Base-by-base conservation (phyloP, 805 yeast species). In the Ogataea angusta region DNA sequence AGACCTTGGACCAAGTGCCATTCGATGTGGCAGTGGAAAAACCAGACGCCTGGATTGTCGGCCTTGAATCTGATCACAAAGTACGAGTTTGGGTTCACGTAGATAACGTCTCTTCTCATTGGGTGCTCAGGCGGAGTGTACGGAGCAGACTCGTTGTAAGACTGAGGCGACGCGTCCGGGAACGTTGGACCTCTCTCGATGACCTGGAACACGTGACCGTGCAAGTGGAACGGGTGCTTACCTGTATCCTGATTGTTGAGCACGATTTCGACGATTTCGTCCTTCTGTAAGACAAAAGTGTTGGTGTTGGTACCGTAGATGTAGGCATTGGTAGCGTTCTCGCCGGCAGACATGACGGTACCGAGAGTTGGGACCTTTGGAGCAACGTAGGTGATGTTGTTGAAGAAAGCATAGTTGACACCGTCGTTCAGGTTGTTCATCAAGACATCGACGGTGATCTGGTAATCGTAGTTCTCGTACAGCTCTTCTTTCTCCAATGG, bases 1-100 rank as follows among this genome's bases (percentile, higher is more conserved):
- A 91, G 75, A 58, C 99, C 99, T 71, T 93, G 98, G 57, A 81
- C 75, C 72, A 91, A 76, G 70, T 93, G 99, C 99, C 99, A 91
- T 64, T 93, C 98, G 57, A 93, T 85, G 64, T 91, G 99, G 68
- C 99, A 91, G 70, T 91, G 99, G 95, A 93, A 93, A 64, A 82
- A 78, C 99, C 98, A 91, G 31, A 90, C 90, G 70, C 99, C 99
- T 23, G 98, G 99, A 64, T 93, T 93, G 62, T 85, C 82, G 39
- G 98, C 95, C 58, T 76, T 78, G 73, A 89, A 91, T 61, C 98
- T 78, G 48, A 91, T 59, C 23, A 87, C 90, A 57, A 89, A 75
- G 68, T 86, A 82, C 2, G 96, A 89, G 59, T 85, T 85, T 19
- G 95, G 89, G 60, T 80, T 76, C 34, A 85, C 86, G 54, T 80